Base-by-base conservation (phyloP, 257 asterid species). In the Lycium ferocissimum region DNA sequence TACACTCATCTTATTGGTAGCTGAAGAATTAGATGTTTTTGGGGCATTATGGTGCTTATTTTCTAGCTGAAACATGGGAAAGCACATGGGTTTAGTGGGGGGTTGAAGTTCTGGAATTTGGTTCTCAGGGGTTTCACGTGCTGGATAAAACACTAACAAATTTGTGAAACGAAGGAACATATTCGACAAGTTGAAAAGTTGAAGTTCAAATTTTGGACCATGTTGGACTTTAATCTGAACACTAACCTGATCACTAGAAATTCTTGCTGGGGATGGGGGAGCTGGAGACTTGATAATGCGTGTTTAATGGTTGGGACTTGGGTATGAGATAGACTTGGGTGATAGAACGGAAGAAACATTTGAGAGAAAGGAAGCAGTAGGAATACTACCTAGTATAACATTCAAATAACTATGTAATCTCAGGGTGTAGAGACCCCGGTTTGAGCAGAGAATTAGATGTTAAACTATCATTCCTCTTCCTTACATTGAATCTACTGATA, bases 101-200 rank as follows among this genome's bases (percentile, higher is more conserved):
- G 59, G 18, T 6, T 20, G 38, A 73, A 73, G 80, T 73, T 73
- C 59, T 73, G 81, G 78, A 73, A 47, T 73, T 73, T 73, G 80
- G 38, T 73, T 73, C n/a, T 40, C 33, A 70, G 47, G 51, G 33
- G 33, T 69, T 69, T 11, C 59, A 47, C 47, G 13, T 47, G 61
- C 61, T 47, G 81, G 61, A 20, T 47, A 47, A n/a, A 43, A n/a
- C n/a, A 73, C 59, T 11, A n/a, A 20, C 38, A 11, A 73, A 43
- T 10, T 45, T 73, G 80, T 45, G 80, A 47, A 73, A 73, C 5
- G 37, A 47, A 73, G 59, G 40, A n/a, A 47, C 81, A 10, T 47
- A 22, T 47, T 47, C 40, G 1, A 45, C 81, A n/a, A 73, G 10
- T 47, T 47, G 33, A 10, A 10, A n/a, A 73, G 10, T 47, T 47